Evolutionary conservation across 345 rosid genomes (phyloP).

Genomic region (Triadica sebifera): DNA sequence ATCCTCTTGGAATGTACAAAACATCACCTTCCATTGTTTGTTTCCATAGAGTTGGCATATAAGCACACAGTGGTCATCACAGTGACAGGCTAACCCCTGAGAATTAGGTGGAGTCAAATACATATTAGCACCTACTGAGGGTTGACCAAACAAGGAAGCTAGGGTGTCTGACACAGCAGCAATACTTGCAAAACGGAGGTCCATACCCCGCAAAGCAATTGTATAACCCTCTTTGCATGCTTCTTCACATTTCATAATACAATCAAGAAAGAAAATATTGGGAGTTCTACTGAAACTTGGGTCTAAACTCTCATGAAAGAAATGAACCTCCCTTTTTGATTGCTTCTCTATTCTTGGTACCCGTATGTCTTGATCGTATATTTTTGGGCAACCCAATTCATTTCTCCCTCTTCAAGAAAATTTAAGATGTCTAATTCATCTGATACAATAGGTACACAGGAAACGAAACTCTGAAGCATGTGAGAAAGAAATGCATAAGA

Average conservation of each 20-base stretch:
- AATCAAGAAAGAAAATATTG: conserved; percentile 16
- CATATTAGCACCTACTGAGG: conserved; percentile 60
- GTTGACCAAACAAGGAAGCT: conserved; percentile 65
- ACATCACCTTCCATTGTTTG: conserved; percentile 59
- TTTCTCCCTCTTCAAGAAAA: conserved; percentile 42
- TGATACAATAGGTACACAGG: conserved; percentile 54
- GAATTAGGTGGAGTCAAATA: conserved; percentile 62
- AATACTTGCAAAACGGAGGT: conserved; percentile 45
- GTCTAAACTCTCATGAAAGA: conserved; percentile 24
- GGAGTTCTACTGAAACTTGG: conserved; percentile 18
- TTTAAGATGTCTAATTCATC: conserved; percentile 50
- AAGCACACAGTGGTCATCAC: conserved; percentile 65
- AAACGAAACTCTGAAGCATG: conserved; percentile 36
- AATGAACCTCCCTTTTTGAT: conserved; percentile 42
- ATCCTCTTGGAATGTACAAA: conserved; percentile 63
- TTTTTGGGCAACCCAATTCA: conserved; percentile 48
- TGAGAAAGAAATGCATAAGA: conserved; percentile 32
- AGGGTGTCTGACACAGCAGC: conserved; percentile 45
- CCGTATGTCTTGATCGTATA: conserved; percentile 51
- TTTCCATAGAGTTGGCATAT: conserved; percentile 55
- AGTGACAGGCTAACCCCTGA: conserved; percentile 58
- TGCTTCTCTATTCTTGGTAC: conserved; percentile 44
- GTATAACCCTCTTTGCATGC: conserved; percentile 51
- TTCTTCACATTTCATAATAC: conserved; percentile 45
- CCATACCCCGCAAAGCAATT: conserved; percentile 55